Percentiles rank a stretch among this genome's conserved stretches.
These are phyloP conservation scores for Penicillium sclerotigenum DNA, from an alignment of 2,329 filamentous ascomycete species.

Conservation along the genomic window DNA sequence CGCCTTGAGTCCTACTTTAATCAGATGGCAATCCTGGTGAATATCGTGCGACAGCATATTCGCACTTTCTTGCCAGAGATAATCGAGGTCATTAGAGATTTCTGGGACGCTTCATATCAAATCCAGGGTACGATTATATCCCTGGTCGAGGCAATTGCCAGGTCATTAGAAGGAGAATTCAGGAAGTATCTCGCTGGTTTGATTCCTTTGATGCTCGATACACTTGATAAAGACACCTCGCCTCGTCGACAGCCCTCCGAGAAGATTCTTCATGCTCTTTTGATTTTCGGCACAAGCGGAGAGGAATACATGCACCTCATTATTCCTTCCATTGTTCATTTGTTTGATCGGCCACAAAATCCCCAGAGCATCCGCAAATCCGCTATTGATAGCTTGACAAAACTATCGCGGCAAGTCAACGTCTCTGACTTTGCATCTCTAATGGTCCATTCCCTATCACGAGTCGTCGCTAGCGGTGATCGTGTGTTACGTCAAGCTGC, in stretches of 20 bases:
- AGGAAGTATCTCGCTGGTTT: constrained; percentile 90
- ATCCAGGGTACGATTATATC: constrained; percentile 89
- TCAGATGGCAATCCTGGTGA: constrained; percentile 86
- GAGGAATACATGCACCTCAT: constrained; percentile 99
- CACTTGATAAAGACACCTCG: constrained; percentile 80
- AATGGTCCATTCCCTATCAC: constrained; percentile 88
- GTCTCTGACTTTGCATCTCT: constrained; percentile 94
- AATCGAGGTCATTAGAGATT: constrained; percentile 80
- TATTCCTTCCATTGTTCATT: constrained; percentile 87
- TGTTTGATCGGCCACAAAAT: constrained; percentile 86
- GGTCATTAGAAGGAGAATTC: constrained; percentile 94
- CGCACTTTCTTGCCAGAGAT: constrained; percentile 85
- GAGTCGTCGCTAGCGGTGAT: constrained; percentile 73
- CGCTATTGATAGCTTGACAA: constrained; percentile 91
- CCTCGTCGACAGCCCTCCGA: constrained; percentile 77
- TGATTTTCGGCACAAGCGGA: constrained; percentile 91
- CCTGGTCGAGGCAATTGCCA: constrained; percentile 88
- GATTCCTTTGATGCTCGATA: constrained; percentile 88
- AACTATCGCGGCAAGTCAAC: constrained; percentile 93
- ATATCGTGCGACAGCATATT: constrained; percentile 95
- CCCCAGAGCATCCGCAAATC: constrained; percentile 75
- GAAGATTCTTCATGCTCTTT: constrained; percentile 86
- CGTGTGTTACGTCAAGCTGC: constrained; percentile 72
- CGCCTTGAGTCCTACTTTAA: constrained; percentile 96
- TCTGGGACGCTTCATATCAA: constrained; percentile 77